Conservation (phyloP, 805 yeast species). For the Yamadazyma endophytica region DNA sequence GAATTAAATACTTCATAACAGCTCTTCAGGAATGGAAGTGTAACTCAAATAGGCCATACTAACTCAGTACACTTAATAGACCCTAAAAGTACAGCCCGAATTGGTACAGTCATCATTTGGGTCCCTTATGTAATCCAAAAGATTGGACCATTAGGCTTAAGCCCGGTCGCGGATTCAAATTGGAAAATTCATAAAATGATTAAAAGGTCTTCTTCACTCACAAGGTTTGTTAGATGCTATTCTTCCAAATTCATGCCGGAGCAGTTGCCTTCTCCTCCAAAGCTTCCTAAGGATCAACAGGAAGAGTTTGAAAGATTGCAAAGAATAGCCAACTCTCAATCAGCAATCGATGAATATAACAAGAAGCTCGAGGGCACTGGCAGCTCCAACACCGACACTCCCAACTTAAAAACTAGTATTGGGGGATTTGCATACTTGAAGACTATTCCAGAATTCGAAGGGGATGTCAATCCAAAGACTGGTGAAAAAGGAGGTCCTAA, state of each 20-base stretch:
- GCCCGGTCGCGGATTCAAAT: no score
- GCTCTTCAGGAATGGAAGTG: no score
- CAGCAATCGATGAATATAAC: conserved; percentile 73
- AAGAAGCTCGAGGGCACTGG: conserved; percentile 34
- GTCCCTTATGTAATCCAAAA: no score
- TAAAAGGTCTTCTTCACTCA: no score
- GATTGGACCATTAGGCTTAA: no score
- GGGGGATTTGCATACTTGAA: conserved; percentile 63
- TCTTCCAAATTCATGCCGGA: conserved; percentile 11
- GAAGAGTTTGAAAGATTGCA: conserved; percentile 89
- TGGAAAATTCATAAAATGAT: no score
- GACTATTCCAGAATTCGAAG: conserved; percentile 92
- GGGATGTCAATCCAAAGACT: conserved; percentile 86
- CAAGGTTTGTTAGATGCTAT: conserved; percentile 4
- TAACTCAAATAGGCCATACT: no score
- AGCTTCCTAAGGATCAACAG: conserved; percentile 74
- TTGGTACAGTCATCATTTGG: no score
- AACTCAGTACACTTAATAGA: no score
- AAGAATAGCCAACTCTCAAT: conserved; percentile 72
- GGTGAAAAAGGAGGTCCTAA: conserved; percentile 98
- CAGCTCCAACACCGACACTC: conserved; percentile 19
- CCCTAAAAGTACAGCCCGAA: no score
- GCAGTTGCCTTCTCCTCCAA: conserved; percentile 51
- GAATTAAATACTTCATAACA: no score
- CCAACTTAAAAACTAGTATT: conserved; percentile 47